Evolutionary conservation across 495 filamentous ascomycete species (phyloP), one percentile per base, ranked within the genome.

Genomic region (Antarctomyces pellizariae): DNA sequence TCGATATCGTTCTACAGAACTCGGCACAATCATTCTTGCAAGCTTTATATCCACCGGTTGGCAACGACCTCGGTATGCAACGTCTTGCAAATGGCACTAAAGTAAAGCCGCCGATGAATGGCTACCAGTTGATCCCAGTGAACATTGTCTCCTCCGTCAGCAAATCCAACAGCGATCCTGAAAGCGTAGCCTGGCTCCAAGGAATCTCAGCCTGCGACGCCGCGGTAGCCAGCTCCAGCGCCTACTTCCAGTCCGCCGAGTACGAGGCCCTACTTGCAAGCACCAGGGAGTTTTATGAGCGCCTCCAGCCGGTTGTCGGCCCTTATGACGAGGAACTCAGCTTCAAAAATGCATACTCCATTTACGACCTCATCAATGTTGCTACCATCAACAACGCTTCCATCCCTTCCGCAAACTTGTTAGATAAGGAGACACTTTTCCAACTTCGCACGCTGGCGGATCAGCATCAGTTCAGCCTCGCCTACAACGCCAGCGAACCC

Each of bases 21-120:
- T 74, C 73, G 3, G 74, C 72, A 1, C 56, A 70, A 36, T 73
- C 67, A 4, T 89, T 84, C 41, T 56, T 84, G 40, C 75, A 83
- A 49, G 77, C 71, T 5, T 52, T 89, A 5, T 90, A 89, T 41
- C 77, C 78, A 9, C 75, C 79, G 2, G 53, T 63, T 12, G 65
- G 64, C 15, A 44, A 55, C 44, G 13, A 43, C 7, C 46, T 43
- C 24, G 47, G 54, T 11, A 39, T 49, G 13, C 53, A 57, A 25
- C 52, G 47, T 24, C 49, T 80, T 3, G 62, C 70, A 14, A 69
- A 82, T 47, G 62, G 62, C 28, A 56, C 57, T 13, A 37, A 35
- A n/a, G 43, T 65, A 11, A 39, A 56, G 3, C 50, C 54, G 20
- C 78, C 78, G 1, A 41, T 84, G 18, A 48, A 52, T 16, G 76